Percentiles rank a stretch among this genome's conserved stretches.
These are phyloP conservation scores for Mycena vitilis DNA, from an alignment of 768 basidiomycete genomes.

Conservation along the genomic window DNA sequence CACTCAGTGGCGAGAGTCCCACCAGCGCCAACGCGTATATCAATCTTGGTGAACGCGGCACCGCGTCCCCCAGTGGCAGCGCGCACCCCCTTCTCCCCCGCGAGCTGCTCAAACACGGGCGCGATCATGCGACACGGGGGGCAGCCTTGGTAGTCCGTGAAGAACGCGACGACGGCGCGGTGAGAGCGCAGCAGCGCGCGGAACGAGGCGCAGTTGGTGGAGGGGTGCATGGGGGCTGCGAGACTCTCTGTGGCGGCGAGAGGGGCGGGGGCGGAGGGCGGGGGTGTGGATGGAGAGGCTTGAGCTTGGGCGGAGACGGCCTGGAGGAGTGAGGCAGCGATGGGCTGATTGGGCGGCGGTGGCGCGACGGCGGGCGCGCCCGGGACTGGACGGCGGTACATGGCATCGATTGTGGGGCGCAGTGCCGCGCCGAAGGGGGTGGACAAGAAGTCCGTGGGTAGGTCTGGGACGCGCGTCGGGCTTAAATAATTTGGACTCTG, in stretches of 20 bases:
- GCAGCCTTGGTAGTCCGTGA: slow-evolving; percentile 79
- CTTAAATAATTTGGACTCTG: not conserved
- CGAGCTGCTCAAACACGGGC: slow-evolving; percentile 84
- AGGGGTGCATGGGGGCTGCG: slow-evolving; percentile 72
- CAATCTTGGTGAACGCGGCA: slow-evolving; percentile 87
- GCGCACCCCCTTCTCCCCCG: slow-evolving; percentile 67
- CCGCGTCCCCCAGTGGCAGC: slow-evolving; percentile 52
- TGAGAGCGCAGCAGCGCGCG: slow-evolving; percentile 72
- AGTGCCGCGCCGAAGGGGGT: slow-evolving; percentile 90
- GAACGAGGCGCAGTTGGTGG: slow-evolving; percentile 82
- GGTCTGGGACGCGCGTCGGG: slow-evolving; percentile 54
- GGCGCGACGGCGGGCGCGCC: slow-evolving; percentile 48
- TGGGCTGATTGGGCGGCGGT: slow-evolving; percentile 58
- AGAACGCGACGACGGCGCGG: slow-evolving; percentile 82
- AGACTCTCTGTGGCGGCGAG: slow-evolving; percentile 61
- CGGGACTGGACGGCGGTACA: slow-evolving; percentile 76
- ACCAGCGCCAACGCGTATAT: slow-evolving; percentile 78
- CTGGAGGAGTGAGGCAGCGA: slow-evolving; percentile 66
- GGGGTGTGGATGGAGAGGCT: slow-evolving; percentile 37
- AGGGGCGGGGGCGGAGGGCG: slow-evolving; percentile 38
- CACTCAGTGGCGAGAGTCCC: slow-evolving; percentile 68
- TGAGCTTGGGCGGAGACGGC: slow-evolving; percentile 66
- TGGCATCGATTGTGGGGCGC: slow-evolving; percentile 90
- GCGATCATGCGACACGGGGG: slow-evolving; percentile 87
- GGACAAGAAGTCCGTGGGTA: slow-evolving; percentile 86